A percentile compares a stretch with the other conserved stretches of the same genome.
Conservation (phyloP, 2,329 filamentous ascomycete species). For the Pseudocercospora vitis region DNA sequence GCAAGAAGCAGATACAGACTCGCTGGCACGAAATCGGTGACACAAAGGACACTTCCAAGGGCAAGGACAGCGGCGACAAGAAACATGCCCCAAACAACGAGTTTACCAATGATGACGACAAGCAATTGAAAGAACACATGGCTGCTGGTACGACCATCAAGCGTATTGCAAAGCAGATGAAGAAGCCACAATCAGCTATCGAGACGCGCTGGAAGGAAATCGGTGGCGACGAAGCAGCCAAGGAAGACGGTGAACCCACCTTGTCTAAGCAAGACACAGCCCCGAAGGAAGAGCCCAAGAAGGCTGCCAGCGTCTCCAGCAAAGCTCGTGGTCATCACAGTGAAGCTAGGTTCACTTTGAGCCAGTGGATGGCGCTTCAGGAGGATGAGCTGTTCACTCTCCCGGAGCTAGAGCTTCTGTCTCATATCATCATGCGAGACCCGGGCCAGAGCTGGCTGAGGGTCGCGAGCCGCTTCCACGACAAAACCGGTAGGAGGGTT, state of each 20-base stretch:
- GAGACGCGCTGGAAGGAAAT: constrained; percentile 17
- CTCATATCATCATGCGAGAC: constrained; percentile 44
- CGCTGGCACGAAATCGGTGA: constrained; percentile 3
- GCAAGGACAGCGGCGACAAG: constrained; percentile 13
- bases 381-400: constrained; percentile 40
- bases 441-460: constrained; percentile 45
- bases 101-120: constrained; percentile 21
- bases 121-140: constrained; percentile 23
- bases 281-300: constrained; percentile 12
- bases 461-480: constrained; percentile 50
- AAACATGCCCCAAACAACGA: constrained; percentile 18
- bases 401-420: constrained; percentile 45
- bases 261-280: constrained; percentile 15
- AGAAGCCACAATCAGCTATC: constrained; percentile 11
- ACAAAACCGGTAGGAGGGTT: constrained; percentile 50
- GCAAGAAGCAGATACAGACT: not conserved
- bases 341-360: constrained; percentile 34
- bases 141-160: constrained; percentile 9
- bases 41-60: constrained; percentile 10
- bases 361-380: constrained; percentile 34
- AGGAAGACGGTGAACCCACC: constrained; percentile 15
- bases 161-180: constrained; percentile 12
- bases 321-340: constrained; percentile 17
- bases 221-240: constrained; percentile 4
- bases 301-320: constrained; percentile 12